These are phyloP conservation scores for Stipa capillata DNA, from an alignment of 176 grass and related monocot species.

Conservation along the genomic window DNA sequence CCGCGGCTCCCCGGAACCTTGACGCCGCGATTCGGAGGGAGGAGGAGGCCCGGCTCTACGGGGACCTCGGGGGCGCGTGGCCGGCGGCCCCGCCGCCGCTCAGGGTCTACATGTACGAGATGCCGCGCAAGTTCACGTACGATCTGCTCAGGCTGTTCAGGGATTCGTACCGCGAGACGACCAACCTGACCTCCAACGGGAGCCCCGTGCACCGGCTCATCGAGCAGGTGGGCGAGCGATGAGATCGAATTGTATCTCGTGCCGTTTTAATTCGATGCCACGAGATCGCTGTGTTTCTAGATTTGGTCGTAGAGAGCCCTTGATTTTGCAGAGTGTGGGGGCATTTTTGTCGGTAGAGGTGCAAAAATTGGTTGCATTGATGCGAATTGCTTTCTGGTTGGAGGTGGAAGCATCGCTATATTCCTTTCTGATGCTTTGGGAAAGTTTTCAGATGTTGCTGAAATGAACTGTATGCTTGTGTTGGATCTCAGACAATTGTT, in stretches of 20 bases:
- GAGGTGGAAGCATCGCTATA: background rate
- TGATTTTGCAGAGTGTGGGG: background rate
- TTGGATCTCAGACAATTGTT: background rate
- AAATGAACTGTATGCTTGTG: background rate
- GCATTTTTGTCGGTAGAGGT: background rate
- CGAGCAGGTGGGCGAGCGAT: conserved; percentile 63
- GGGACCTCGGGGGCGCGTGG: conserved; percentile 37
- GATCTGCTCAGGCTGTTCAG: conserved; percentile 87
- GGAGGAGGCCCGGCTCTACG: conserved; percentile 53
- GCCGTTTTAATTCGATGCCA: background rate
- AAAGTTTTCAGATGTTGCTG: background rate
- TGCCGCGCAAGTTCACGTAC: conserved; percentile 93
- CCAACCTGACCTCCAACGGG: conserved; percentile 94
- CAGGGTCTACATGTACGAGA: conserved; percentile 92
- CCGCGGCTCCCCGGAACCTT: conserved; percentile 7
- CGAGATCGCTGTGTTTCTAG: background rate
- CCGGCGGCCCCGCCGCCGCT: conserved; percentile 40
- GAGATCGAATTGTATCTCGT: conserved; percentile 2
- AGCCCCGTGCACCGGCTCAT: conserved; percentile 96
- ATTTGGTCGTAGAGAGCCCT: background rate
- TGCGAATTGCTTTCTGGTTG: background rate
- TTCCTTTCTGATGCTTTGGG: background rate
- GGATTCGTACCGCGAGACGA: conserved; percentile 71
- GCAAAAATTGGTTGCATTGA: background rate
- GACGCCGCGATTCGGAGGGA: conserved; percentile 34